A percentile compares a stretch with the other conserved stretches of the same genome.
phyloP scores from a whole-genome alignment of 2,329 filamentous ascomycete genomes.

The Drechslerella coelobrocha region DNA sequence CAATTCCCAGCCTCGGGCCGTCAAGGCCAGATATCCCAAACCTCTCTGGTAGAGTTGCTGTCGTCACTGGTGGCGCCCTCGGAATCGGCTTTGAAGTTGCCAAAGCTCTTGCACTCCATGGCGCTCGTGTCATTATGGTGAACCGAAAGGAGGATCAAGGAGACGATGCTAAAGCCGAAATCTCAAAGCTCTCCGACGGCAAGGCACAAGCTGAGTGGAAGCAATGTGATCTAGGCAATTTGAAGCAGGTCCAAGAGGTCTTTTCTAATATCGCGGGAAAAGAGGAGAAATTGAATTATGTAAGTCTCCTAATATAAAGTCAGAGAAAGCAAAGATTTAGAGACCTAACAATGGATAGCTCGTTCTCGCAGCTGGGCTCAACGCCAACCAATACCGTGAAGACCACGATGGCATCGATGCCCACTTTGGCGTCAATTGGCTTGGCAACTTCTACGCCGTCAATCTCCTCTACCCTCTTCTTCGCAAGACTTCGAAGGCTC shows the following conservation, averaged over 20 bases:
- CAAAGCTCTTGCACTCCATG: constrained; percentile 51
- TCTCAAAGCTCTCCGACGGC: background rate
- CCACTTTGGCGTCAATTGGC: constrained; percentile 60
- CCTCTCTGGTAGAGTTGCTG: constrained; percentile 59
- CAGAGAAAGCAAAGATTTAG: background rate
- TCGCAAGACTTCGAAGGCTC: constrained; percentile 59
- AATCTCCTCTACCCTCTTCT: constrained; percentile 61
- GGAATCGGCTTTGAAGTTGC: constrained; percentile 64
- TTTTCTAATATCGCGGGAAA: constrained; percentile 58
- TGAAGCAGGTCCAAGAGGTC: constrained; percentile 58
- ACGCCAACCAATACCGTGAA: constrained; percentile 58
- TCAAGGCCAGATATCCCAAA: constrained; percentile 57
- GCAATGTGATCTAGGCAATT: constrained; percentile 59
- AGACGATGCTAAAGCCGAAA: constrained; percentile 8
- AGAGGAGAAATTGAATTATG: constrained; percentile 59
- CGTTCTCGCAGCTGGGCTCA: constrained; percentile 61
- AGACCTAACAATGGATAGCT: constrained; percentile 54
- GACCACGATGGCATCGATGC: constrained; percentile 58
- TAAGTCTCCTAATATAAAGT: constrained; percentile 35
- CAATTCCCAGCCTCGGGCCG: constrained; percentile 2
- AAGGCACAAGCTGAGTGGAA: constrained; percentile 59
- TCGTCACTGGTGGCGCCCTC: constrained; percentile 63
- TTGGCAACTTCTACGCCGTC: constrained; percentile 60
- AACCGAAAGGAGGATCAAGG: constrained; percentile 16
- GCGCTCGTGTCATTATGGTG: constrained; percentile 11